Evolutionary conservation across 2,329 filamentous ascomycete genomes (phyloP).

Genomic region (Aureobasidium sp.): DNA sequence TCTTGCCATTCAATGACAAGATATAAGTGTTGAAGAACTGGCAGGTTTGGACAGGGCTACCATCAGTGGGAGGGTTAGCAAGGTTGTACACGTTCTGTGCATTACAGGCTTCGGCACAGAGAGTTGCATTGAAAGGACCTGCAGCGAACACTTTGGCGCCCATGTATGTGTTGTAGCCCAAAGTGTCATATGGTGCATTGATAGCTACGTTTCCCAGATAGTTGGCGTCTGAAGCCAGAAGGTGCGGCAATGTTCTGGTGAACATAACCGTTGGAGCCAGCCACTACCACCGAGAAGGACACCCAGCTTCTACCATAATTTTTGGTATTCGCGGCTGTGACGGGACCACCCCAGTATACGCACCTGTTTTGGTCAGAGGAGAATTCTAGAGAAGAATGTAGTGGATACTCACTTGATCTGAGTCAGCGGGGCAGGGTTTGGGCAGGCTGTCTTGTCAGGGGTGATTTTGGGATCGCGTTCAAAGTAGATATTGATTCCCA

Average conservation of each 20-base stretch:
- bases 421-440: conserved; percentile 28
- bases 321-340: conserved; percentile 23
- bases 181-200: conserved; percentile 21
- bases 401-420: conserved; percentile 28
- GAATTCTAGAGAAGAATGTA: neutral
- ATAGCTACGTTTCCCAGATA: conserved; percentile 21
- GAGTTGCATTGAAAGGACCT: conserved; percentile 25
- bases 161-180: conserved; percentile 24
- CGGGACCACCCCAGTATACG: conserved; percentile 26
- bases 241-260: conserved; percentile 12
- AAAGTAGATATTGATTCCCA: conserved; percentile 17
- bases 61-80: conserved; percentile 13
- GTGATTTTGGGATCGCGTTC: conserved; percentile 21
- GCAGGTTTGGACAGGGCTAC: neutral
- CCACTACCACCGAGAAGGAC: conserved; percentile 16
- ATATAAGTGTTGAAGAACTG: conserved; percentile 13
- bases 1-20: neutral
- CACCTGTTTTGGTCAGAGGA: conserved; percentile 21
- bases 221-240: conserved; percentile 16
- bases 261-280: conserved; percentile 15
- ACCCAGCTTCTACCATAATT: conserved; percentile 19
- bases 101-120: conserved; percentile 24
- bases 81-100: conserved; percentile 19
- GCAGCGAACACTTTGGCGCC: conserved; percentile 23
- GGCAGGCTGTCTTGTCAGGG: conserved; percentile 25